Base-by-base conservation (phyloP, 2,329 filamentous ascomycete species). In the Geoglossum cookeanum region DNA sequence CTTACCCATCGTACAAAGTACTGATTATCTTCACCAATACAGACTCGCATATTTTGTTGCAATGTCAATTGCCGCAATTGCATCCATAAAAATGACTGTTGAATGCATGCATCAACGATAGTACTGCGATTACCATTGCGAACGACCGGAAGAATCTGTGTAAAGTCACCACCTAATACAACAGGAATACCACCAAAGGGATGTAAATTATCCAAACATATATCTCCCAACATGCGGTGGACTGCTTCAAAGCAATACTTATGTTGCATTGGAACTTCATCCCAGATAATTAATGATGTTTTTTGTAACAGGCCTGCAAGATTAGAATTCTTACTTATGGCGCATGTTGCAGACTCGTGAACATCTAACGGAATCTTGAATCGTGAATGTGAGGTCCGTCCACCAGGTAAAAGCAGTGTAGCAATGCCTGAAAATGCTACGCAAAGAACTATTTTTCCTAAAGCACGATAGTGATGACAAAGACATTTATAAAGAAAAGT, bases 341-440 rank as follows among this genome's bases (percentile, higher is more conserved):
- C 42, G 37, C 54, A 58, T 29, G 29, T 57, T 11, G 33, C n/a
- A 6, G 27, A 37, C 29, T 35, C 22, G 22, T 22, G 15, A n/a
- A 57, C 33, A 5, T 57, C 13, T 32, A 58, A 22, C 29, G 54
- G 54, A 48, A 58, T 58, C 37, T 57, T 37, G 57, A 58, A 58
- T 17, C 54, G 35, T n/a, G 54, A 58, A 37, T 58, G 27, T 4
- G 54, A 48, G 4, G 35, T 58, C 15, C 51, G 51, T n/a, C 51
- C 51, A 37, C 33, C 33, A 37, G 33, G 33, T 37, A 37, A 37
- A 37, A 37, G 33, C 6, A 37, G 33, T 37, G 33, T 3, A 7
- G 33, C 33, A 11, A 37, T 37, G 11, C 33, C 33, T 7, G 33
- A 37, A 37, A 3, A 37, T 37, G 33, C 33, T 3, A 37, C 33